Evolutionary conservation across 208 protist genomes (phyloP).

Genomic region (Acanthamoeba culbertsoni): DNA sequence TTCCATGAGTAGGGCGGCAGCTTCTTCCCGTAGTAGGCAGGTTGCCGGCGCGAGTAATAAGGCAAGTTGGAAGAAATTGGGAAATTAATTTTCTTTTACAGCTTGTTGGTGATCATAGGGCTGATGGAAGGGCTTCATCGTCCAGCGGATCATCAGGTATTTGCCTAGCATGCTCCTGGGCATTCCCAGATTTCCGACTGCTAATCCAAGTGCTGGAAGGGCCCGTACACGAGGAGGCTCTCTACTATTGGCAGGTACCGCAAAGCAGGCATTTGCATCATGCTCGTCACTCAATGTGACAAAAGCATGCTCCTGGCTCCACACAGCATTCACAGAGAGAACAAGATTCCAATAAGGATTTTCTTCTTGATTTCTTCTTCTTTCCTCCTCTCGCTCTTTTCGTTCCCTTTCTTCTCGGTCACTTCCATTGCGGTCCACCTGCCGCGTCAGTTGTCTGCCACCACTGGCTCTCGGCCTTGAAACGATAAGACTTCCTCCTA

Average conservation of each 20-base stretch:
- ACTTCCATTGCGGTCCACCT: background rate
- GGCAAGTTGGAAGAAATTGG: background rate
- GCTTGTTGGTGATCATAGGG: background rate
- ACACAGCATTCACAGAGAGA: background rate
- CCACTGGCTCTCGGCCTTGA: no score
- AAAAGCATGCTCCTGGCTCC: background rate
- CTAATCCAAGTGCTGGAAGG: background rate
- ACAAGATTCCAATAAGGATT: background rate
- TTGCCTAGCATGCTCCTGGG: background rate
- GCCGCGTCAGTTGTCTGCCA: no score
- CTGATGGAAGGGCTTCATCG: background rate
- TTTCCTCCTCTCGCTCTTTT: background rate
- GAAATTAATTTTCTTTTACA: background rate
- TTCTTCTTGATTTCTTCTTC: background rate
- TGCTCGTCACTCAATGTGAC: background rate
- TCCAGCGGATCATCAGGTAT: conserved; percentile 4
- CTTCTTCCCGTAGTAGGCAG: background rate
- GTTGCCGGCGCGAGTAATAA: no score
- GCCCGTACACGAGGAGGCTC: background rate
- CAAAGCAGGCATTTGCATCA: background rate
- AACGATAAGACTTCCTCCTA: no score
- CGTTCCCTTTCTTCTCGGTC: background rate
- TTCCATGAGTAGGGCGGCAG: background rate
- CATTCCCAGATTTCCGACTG: background rate
- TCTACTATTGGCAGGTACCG: background rate